Evolutionary conservation across 1,139 yeast species (phyloP), one percentile per base, ranked within the genome.

Genomic region (Geotrichum carabidarum): DNA sequence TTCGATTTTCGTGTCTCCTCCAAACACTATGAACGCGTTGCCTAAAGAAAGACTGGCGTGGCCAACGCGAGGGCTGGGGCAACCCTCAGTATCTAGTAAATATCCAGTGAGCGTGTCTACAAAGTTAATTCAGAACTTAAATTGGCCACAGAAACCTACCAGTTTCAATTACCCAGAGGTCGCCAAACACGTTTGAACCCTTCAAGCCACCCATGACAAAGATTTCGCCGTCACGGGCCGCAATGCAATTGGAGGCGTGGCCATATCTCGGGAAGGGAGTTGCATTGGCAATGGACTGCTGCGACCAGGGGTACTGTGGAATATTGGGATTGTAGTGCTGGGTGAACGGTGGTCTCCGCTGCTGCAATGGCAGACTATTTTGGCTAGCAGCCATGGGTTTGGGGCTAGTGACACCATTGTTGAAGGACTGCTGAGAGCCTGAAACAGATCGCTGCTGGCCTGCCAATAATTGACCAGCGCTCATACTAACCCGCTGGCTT

Each of bases 11-110:
- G 98, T 93, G 68, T 93, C 99, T 64, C 99, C 99, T 44, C 98
- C 99, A 72, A 88, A 93, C 22, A 93, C 82, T 44, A 93, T 90
- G 65, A 86, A 93, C 0, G 99, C 99, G 67, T 91, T 93, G 11
- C 99, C 99, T 60, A 95, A 84, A 38, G 93, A 77, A 18, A 93
- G 86, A 2, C 95, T 80, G 1, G 97, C 89, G 70, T 94, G 99
- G 1, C 99, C 98, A 5, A 93, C 97, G 63, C 99, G 82, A 32
- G 99, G 97, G 17, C 96, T 93, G 1, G 97, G 97, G 31, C 89
- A 82, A 27, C 82, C 78, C 51, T 83, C 87, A 40, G 79, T 76
- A 43, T 82, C 93, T 37, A 93, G 79, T 53, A 82, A 80, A 56
- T 79, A 78, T 4, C 95, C 85, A 12, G 76, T 71, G 55, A 77